A percentile compares a stretch with the other conserved stretches of the same genome.
These are phyloP conservation scores for Avicennia marina DNA, from an alignment of 257 asterid species.

Conservation along the genomic window DNA sequence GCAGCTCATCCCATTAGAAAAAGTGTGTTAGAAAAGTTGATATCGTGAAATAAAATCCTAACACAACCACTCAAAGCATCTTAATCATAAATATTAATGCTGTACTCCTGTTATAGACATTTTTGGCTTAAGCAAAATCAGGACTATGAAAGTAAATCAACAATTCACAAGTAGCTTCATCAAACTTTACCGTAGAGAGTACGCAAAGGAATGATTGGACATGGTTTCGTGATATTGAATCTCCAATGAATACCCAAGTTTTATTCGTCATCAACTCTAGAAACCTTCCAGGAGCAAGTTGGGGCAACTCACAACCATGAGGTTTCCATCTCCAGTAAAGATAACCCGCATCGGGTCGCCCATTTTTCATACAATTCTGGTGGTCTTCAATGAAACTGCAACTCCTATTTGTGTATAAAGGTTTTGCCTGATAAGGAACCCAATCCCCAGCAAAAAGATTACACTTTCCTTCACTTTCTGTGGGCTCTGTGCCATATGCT, in stretches of 20 bases:
- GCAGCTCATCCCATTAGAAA: no score
- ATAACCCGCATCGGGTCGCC: slow-evolving; percentile 63
- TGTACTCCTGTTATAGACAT: no score
- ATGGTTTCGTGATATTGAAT: slow-evolving; percentile 80
- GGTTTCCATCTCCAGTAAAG: slow-evolving; percentile 91
- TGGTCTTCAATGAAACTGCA: slow-evolving; percentile 60
- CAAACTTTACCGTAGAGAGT: slow-evolving; percentile 56
- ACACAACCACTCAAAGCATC: no score
- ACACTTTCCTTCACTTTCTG: slow-evolving; percentile 39
- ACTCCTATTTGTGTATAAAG: slow-evolving; percentile 56
- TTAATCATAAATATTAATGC: no score
- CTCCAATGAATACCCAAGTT: slow-evolving; percentile 71
- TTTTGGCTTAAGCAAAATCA: no score
- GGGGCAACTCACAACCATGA: slow-evolving; percentile 51
- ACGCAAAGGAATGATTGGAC: slow-evolving; percentile 68
- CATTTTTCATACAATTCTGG: slow-evolving; percentile 73
- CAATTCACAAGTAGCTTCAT: neutral
- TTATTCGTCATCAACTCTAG: slow-evolving; percentile 64
- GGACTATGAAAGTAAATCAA: neutral
- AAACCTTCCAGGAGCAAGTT: slow-evolving; percentile 42
- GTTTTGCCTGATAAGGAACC: slow-evolving; percentile 56
- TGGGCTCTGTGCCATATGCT: slow-evolving; percentile 15
- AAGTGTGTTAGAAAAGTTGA: no score
- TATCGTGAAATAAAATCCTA: no score
- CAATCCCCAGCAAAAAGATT: slow-evolving; percentile 67